Base-by-base conservation (phyloP, 106 monocot genomes). In the Allium sativum region DNA sequence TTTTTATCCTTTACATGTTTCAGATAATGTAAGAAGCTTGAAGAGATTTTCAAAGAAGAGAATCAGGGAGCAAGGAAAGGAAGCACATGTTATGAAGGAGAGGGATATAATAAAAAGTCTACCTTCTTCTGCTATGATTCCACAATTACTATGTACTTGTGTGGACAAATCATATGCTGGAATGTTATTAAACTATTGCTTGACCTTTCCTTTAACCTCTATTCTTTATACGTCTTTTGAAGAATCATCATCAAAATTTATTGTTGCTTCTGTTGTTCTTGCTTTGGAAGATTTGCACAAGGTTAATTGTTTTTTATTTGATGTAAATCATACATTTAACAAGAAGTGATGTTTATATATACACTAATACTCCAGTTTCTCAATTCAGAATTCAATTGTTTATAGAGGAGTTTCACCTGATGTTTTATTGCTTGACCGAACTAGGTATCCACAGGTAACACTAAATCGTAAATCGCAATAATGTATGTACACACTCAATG, bases 341-440 rank as follows among this genome's bases (percentile, higher is more conserved):
- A 31, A 5, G 31, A 31, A 31, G 31, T 31, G 31, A 31, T 31
- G 5, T 31, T 31, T 31, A 31, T 31, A 2, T 31, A 31, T 31
- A 31, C 31, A 31, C 31, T 31, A 5, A 31, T 31, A 15, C 9
- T 43, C 13, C 52, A 42, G 4, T 62, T 43, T 74, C 65, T 60
- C 5, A 72, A 72, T 54, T 58, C 85, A 94, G 94, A 81, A 69
- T 58, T 78, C 70, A 65, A 74, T 90, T 61, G 71, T 94, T 58
- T 81, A 82, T 67, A 80, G 95, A 90, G 95, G 95, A 13, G 65
- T 95, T 42, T 87, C 90, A 41, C 68, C 87, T 12, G 95, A 91
- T 45, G 67, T 75, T 56, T 65, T 96, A 52, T 84, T 96, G 81
- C 74, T 96, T 63, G 83, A 90, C 59, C 81, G 60, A 60, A 70